Percentiles rank a stretch among this genome's conserved stretches.
Evolutionary conservation across 192 early-diverging fungal species (phyloP).

Genomic region (Backusella westeae): DNA sequence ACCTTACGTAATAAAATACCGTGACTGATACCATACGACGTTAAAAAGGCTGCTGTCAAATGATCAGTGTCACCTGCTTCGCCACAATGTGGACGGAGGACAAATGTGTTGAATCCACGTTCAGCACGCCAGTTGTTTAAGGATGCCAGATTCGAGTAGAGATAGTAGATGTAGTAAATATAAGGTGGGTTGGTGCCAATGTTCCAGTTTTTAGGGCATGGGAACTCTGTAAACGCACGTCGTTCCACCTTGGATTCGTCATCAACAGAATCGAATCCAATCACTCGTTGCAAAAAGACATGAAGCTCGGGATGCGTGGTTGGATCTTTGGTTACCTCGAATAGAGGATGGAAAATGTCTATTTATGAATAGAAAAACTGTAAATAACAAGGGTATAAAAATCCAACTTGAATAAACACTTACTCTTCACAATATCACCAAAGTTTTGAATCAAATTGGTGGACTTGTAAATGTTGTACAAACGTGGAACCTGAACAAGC

Average conservation of each 20-base stretch:
- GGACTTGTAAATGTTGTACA: constrained; percentile 86
- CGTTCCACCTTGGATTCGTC: constrained; percentile 91
- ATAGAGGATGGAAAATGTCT: constrained; percentile 88
- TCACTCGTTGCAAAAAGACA: constrained; percentile 89
- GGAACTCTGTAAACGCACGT: constrained; percentile 80
- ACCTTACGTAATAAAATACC: constrained; percentile 94
- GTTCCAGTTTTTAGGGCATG: constrained; percentile 60
- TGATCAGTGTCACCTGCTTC: constrained; percentile 97
- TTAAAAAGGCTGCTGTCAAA: constrained; percentile 84
- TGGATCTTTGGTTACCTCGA: constrained; percentile 88
- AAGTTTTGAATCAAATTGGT: constrained; percentile 63
- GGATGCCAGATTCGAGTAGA: constrained; percentile 82
- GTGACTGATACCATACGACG: constrained; percentile 85
- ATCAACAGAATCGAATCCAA: constrained; percentile 94
- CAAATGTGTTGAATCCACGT: constrained; percentile 89
- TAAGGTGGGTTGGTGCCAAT: constrained; percentile 81
- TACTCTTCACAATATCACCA: constrained; percentile 74
- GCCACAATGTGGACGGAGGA: constrained; percentile 89
- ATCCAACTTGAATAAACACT: constrained; percentile 5
- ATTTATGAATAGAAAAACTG: neutral
- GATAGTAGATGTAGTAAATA: constrained; percentile 91
- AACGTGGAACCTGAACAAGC: constrained; percentile 90
- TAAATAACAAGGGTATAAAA: neutral
- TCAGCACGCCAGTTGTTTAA: constrained; percentile 76
- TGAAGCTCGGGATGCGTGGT: constrained; percentile 86